Base-by-base conservation (phyloP, 2,329 filamentous ascomycete genomes). In the Colletotrichum karsti region DNA sequence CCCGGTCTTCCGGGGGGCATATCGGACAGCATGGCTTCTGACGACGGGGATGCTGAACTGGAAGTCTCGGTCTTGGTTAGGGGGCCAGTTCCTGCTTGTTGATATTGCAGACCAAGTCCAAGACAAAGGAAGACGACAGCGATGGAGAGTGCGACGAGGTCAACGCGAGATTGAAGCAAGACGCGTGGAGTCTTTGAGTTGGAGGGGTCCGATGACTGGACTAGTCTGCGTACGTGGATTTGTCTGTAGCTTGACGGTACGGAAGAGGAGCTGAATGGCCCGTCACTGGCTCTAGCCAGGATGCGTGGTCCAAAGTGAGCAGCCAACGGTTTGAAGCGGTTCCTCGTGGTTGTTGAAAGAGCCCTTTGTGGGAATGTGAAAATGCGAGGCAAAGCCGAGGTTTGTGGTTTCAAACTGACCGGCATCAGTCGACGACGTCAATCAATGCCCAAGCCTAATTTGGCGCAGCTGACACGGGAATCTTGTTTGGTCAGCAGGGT, bases 1-100 rank as follows among this genome's bases (percentile, higher is more conserved):
- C 93, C 94, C 61, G 94, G 88, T 69, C 94, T 90, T 59, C 96
- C 96, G 39, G 91, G 88, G 48, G 86, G 87, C 22, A 76, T 69
- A 73, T 85, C 79, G 30, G 74, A 73, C 44, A 83, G 74, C 84
- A 86, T 85, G 33, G 42, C 70, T 67, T 72, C 69, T 35, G 15
- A 73, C 15, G 22, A 15, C 9, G 10, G 35, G 24, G 22, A 9
- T 20, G 26, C 48, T 20, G 37, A 12, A 5, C 33, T n/a, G 13
- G 13, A 51, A 2, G 24, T 13, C 5, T 48, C 41, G 30, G 58
- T 18, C n/a, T 58, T 26, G 54, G 46, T 20, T 46, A n/a, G 15
- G 24, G 44, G 10, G 26, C 28, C 24, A 30, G 37, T 9, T 12
- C 26, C 41, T 4, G 41, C 18, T 39, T 55, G 56, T 41, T 62